These are phyloP conservation scores for Fusarium sp. DNA, from an alignment of 2,329 filamentous ascomycete species.

Conservation along the genomic window DNA sequence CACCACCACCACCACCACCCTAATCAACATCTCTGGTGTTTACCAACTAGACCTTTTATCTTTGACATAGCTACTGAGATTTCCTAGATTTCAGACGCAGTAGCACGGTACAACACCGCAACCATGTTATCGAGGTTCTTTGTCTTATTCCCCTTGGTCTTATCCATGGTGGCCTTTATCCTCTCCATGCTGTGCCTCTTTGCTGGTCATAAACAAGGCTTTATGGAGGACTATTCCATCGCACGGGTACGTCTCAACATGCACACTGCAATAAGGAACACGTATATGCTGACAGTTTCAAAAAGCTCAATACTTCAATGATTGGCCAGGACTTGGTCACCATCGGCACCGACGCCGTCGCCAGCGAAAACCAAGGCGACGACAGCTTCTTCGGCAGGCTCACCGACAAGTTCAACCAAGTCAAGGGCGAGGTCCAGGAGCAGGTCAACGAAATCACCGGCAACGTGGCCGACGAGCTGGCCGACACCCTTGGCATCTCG, in stretches of 20 bases:
- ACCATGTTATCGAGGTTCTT: conserved; percentile 44
- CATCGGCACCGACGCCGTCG: conserved; percentile 34
- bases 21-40: conserved; percentile 3
- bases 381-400: conserved; percentile 45
- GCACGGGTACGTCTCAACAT: conserved; percentile 47
- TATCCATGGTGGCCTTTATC: conserved; percentile 52
- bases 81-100: conserved; percentile 1
- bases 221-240: conserved; percentile 56
- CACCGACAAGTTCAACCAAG: conserved; percentile 43
- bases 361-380: conserved; percentile 38
- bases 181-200: conserved; percentile 53
- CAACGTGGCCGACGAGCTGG: conserved; percentile 52
- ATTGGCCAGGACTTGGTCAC: conserved; percentile 49
- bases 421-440: conserved; percentile 49
- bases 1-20: conserved; percentile 17
- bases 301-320: conserved; percentile 52
- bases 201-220: conserved; percentile 52
- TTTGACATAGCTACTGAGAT: conserved; percentile 10
- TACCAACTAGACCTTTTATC: conserved; percentile 15
- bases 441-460: conserved; percentile 53
- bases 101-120: conserved; percentile 6
- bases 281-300: conserved; percentile 1
- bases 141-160: conserved; percentile 50
- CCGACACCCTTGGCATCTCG: conserved; percentile 56
- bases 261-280: fast-evolving